These are phyloP conservation scores for Elymus sibiricus DNA, from an alignment of 176 grass and related monocot species.

Conservation along the genomic window DNA sequence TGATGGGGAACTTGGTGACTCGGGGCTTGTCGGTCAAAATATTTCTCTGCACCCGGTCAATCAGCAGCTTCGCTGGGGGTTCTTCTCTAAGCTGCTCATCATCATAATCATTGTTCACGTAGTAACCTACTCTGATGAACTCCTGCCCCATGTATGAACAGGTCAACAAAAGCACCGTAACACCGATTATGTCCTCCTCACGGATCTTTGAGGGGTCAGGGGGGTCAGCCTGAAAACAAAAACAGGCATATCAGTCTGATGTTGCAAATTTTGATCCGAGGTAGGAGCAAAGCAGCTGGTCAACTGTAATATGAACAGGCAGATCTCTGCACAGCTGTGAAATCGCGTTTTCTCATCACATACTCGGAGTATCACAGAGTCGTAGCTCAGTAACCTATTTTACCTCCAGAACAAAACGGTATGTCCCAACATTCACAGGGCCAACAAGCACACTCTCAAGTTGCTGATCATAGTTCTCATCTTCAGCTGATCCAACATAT, in stretches of 20 bases:
- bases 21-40: constrained; percentile 92
- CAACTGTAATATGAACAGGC: neutral
- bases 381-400: neutral
- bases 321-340: neutral
- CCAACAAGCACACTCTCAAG: constrained; percentile 97
- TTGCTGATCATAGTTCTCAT: constrained; percentile 89
- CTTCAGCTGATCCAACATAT: constrained; percentile 95
- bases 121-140: constrained; percentile 97
- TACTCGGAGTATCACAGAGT: neutral
- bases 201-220: constrained; percentile 88
- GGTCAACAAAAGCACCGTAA: constrained; percentile 86
- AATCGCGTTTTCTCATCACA: neutral
- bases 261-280: neutral
- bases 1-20: constrained; percentile 94
- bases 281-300: neutral
- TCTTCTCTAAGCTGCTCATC: constrained; percentile 88
- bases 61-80: constrained; percentile 62
- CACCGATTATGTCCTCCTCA: constrained; percentile 97
- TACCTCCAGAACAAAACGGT: constrained; percentile 97
- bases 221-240: constrained; percentile 70
- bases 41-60: constrained; percentile 83
- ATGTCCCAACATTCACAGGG: constrained; percentile 91
- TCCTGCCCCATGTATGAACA: constrained; percentile 96
- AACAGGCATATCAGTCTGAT: neutral
- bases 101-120: constrained; percentile 96